phyloP scores from a whole-genome alignment of 768 basidiomycete species.

The Rhizopogon salebrosus region DNA sequence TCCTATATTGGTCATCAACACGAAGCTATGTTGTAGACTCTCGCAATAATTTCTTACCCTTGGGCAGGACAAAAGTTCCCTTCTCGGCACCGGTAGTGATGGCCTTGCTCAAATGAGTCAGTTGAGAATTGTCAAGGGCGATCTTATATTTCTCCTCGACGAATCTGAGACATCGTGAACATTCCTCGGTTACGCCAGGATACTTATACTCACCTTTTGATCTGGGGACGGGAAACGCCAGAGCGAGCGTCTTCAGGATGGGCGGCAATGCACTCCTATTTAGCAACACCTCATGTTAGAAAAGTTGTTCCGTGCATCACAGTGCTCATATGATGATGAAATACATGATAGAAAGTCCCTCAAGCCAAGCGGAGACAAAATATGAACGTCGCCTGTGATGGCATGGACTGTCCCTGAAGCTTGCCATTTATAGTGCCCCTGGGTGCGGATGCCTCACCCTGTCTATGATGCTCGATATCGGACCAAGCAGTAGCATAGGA shows the following conservation, averaged over 20 bases:
- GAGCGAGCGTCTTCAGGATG: slow-evolving; percentile 70
- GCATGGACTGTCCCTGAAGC: slow-evolving; percentile 29
- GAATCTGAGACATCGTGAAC: slow-evolving; percentile 42
- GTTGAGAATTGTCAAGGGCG: slow-evolving; percentile 73
- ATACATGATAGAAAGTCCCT: background rate
- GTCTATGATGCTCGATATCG: slow-evolving; percentile 5
- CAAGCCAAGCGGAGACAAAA: background rate
- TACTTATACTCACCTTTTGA: slow-evolving; percentile 74
- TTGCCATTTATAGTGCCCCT: slow-evolving; percentile 34
- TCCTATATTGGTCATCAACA: slow-evolving; percentile 24
- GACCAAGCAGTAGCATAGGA: slow-evolving; percentile 10
- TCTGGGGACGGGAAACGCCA: slow-evolving; percentile 86
- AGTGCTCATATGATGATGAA: background rate
- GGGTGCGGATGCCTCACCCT: background rate
- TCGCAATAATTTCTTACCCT: slow-evolving; percentile 47
- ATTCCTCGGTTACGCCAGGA: slow-evolving; percentile 12
- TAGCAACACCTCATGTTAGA: background rate
- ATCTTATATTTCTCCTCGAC: slow-evolving; percentile 82
- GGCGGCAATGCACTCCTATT: slow-evolving; percentile 77
- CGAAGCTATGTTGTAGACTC: background rate
- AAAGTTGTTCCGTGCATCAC: background rate
- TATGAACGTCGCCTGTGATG: background rate
- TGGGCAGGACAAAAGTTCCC: slow-evolving; percentile 80
- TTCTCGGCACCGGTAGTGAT: slow-evolving; percentile 80
- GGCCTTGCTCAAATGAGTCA: slow-evolving; percentile 73